phyloP scores from a whole-genome alignment of 768 basidiomycete species.

The Pleurotus tuber-regium region DNA sequence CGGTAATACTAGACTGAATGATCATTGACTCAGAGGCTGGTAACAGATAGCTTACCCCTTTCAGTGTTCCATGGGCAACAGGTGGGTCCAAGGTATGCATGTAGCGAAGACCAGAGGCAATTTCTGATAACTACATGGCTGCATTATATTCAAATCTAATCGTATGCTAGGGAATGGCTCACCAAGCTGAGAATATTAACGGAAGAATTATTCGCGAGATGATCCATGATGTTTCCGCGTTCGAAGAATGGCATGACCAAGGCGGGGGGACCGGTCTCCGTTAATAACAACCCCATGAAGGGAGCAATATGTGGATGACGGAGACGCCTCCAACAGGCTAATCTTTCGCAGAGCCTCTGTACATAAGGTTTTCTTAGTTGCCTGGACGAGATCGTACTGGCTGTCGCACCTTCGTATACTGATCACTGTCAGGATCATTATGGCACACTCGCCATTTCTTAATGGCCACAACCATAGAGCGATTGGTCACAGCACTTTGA shows the following conservation, averaged over 20 bases:
- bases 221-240: neutral
- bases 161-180: neutral
- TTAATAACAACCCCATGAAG: neutral
- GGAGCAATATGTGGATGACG: neutral
- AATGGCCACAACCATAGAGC: too few relatives aligned
- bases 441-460: too few relatives aligned
- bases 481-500: too few relatives aligned
- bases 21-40: too few relatives aligned
- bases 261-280: neutral
- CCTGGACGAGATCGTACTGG: neutral
- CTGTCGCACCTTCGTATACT: neutral
- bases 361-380: neutral
- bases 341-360: neutral
- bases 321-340: neutral
- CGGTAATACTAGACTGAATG: neutral
- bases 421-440: neutral
- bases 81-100: constrained; percentile 6
- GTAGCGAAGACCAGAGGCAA: neutral
- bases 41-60: neutral
- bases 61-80: constrained; percentile 2
- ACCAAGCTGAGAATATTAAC: neutral
- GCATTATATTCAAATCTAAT: neutral
- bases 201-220: neutral
- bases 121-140: neutral
- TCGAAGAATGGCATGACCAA: neutral